Percentiles rank a stretch among this genome's conserved stretches.
These are phyloP conservation scores for Syzygium malaccense DNA, from an alignment of 441 rosid genomes.

Conservation along the genomic window DNA sequence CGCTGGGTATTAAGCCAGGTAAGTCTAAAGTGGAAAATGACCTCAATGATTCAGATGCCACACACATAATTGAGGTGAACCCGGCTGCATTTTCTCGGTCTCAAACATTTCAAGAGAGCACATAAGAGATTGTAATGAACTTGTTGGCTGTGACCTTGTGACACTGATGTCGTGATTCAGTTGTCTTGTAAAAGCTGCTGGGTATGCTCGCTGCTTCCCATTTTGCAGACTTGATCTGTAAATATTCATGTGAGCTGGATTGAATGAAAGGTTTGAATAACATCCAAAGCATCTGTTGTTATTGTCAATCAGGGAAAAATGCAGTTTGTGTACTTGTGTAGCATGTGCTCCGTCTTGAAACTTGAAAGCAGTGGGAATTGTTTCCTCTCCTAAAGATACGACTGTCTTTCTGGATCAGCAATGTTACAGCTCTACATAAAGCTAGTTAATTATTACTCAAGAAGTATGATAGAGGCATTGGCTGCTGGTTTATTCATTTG, in stretches of 20 bases:
- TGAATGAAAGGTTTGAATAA: background rate
- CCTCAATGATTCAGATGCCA: constrained; percentile 14
- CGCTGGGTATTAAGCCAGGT: constrained; percentile 31
- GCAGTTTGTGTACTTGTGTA: background rate
- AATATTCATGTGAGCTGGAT: background rate
- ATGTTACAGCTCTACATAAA: background rate
- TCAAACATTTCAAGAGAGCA: constrained; percentile 50
- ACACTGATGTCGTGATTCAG: background rate
- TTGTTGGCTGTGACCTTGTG: background rate
- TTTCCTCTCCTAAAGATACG: background rate
- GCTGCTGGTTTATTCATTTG: background rate
- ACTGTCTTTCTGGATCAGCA: background rate
- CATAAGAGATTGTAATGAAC: constrained; percentile 6
- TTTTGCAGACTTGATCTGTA: background rate
- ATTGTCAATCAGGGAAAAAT: background rate
- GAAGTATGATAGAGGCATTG: background rate
- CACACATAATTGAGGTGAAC: constrained; percentile 42
- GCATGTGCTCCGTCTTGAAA: background rate
- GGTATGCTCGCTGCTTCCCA: background rate
- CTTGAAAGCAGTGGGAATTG: background rate
- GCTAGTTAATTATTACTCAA: background rate
- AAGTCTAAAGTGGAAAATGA: constrained; percentile 32
- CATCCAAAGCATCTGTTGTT: background rate
- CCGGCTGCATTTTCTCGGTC: constrained; percentile 65
- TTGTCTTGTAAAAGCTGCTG: background rate